These are phyloP conservation scores for Orbilia ellipsospora DNA, from an alignment of 2,329 filamentous ascomycete species.

Conservation along the genomic window DNA sequence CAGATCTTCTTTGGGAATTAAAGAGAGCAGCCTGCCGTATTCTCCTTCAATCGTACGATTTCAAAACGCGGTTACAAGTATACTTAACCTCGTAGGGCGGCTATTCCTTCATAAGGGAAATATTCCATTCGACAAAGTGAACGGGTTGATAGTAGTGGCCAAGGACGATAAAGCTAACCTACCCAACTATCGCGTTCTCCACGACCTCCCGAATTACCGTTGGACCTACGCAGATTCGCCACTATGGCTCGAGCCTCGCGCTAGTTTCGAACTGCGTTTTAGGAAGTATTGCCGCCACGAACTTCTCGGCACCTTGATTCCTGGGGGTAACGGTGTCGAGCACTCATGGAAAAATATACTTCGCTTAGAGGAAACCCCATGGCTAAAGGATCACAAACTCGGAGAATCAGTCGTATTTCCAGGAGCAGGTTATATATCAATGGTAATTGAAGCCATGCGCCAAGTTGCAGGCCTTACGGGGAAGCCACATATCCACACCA, in stretches of 20 bases:
- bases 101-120: conserved; percentile 23
- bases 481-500: no score
- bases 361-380: conserved; percentile 62
- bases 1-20: conserved; percentile 10
- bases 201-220: conserved; percentile 21
- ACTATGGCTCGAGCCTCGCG: conserved; percentile 28
- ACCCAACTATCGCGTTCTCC: conserved; percentile 18
- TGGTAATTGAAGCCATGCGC: conserved; percentile 63
- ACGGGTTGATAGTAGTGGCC: neutral
- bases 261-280: conserved; percentile 23
- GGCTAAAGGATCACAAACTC: conserved; percentile 65
- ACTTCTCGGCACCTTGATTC: conserved; percentile 31
- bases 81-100: conserved; percentile 16
- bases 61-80: conserved; percentile 48
- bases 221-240: conserved; percentile 33
- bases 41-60: conserved; percentile 44
- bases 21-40: conserved; percentile 42
- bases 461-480: no score
- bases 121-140: conserved; percentile 47
- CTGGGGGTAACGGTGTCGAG: conserved; percentile 54
- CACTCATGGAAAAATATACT: conserved; percentile 65
- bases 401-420: conserved; percentile 64
- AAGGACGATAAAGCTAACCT: neutral
- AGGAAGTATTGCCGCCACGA: conserved; percentile 34
- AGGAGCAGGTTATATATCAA: conserved; percentile 63